Conservation (phyloP, 768 basidiomycete species). For the Auriculariales sp. region DNA sequence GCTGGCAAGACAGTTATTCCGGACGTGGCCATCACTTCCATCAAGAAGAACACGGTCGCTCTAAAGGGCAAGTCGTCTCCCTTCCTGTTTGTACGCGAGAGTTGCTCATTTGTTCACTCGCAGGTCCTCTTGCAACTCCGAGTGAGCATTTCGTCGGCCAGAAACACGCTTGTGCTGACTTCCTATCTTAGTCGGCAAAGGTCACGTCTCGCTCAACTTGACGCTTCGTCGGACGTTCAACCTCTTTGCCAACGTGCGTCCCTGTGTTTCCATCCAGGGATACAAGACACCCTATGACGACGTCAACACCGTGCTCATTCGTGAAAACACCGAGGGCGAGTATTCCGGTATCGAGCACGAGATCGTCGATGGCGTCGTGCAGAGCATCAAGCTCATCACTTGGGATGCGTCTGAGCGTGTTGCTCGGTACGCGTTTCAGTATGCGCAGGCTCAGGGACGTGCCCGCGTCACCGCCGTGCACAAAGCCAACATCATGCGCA, state of each 20-base stretch:
- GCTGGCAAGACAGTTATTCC: conserved; percentile 96
- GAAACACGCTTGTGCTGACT: not conserved
- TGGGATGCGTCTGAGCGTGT: conserved; percentile 98
- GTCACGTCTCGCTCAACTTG: conserved; percentile 94
- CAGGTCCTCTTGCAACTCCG: conserved; percentile 91
- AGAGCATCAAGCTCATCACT: conserved; percentile 98
- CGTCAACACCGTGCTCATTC: conserved; percentile 94
- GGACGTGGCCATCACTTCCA: conserved; percentile 74
- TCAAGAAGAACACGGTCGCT: conserved; percentile 95
- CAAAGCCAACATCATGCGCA: conserved; percentile 99
- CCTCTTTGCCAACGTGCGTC: conserved; percentile 96
- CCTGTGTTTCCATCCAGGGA: conserved; percentile 88
- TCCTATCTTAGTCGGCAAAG: conserved; percentile 84
- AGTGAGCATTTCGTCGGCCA: conserved; percentile 37
- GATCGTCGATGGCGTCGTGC: conserved; percentile 95
- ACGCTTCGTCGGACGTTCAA: conserved; percentile 95
- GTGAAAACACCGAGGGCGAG: conserved; percentile 99
- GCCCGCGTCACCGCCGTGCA: conserved; percentile 95
- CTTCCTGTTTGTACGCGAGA: not conserved
- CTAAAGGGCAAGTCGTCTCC: conserved; percentile 59
- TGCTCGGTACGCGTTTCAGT: conserved; percentile 96
- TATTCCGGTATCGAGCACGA: conserved; percentile 99
- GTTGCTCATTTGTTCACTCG: conserved; percentile 1
- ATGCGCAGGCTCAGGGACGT: conserved; percentile 77
- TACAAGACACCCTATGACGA: conserved; percentile 98